A percentile compares a stretch with the other conserved stretches of the same genome.
These are phyloP conservation scores for Liriodendron chinense DNA, from an alignment of 164 flowering plant genomes.

Conservation along the genomic window DNA sequence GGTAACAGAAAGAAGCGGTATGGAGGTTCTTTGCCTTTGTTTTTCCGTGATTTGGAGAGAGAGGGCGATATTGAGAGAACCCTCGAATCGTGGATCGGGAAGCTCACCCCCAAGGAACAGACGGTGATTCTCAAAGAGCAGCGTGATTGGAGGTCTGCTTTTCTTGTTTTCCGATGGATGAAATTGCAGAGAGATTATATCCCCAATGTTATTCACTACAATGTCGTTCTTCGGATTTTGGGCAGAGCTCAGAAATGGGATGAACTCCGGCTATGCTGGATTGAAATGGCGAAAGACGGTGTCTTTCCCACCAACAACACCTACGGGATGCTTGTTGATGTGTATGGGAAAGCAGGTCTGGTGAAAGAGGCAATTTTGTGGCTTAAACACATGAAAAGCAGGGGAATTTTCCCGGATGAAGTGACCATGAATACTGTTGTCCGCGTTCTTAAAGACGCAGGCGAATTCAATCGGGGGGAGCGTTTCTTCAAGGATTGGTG, in stretches of 20 bases:
- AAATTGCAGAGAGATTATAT: constrained; percentile 64
- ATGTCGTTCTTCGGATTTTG: constrained; percentile 66
- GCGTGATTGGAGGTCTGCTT: constrained; percentile 53
- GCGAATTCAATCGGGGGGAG: constrained; percentile 67
- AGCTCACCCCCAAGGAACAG: constrained; percentile 70
- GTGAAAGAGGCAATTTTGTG: constrained; percentile 79
- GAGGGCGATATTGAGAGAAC: constrained; percentile 39
- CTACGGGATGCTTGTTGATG: constrained; percentile 80
- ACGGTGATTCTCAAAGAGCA: constrained; percentile 88
- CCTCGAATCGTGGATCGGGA: constrained; percentile 41
- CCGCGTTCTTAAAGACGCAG: constrained; percentile 66
- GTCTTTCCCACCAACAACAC: constrained; percentile 76
- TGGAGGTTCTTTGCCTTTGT: constrained; percentile 57
- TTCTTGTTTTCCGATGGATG: constrained; percentile 70
- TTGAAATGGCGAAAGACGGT: constrained; percentile 77
- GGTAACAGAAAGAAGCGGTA: constrained; percentile 40
- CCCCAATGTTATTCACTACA: constrained; percentile 86
- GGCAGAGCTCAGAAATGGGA: constrained; percentile 87
- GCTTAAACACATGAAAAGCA: constrained; percentile 76
- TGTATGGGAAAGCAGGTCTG: constrained; percentile 86
- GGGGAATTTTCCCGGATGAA: constrained; percentile 85
- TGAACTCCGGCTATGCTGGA: constrained; percentile 80
- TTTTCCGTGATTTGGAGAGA: constrained; percentile 50
- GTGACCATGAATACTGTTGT: constrained; percentile 82
- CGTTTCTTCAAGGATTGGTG: constrained; percentile 81